Percentiles rank a stretch among this genome's conserved stretches.
phyloP scores from a whole-genome alignment of 257 asterid species.

The Lycium ferocissimum region DNA sequence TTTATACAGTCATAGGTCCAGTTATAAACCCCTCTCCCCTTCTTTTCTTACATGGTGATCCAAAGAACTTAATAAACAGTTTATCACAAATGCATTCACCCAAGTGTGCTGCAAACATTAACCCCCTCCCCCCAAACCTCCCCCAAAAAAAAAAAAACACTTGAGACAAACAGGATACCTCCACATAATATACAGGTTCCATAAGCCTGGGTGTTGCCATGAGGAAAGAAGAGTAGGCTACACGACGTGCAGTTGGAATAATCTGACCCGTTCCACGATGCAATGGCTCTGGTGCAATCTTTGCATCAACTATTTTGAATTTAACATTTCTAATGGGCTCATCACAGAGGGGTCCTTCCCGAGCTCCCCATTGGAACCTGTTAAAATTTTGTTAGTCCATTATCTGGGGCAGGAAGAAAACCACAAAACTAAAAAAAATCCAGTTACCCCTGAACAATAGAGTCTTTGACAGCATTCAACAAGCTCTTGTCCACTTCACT shows the following conservation, averaged over 20 bases:
- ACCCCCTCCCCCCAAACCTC: too few species aligned
- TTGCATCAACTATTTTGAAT: slow-evolving; percentile 94
- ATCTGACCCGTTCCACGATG: slow-evolving; percentile 98
- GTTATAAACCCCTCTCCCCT: not conserved
- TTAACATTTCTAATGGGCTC: slow-evolving; percentile 98
- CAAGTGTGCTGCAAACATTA: not conserved
- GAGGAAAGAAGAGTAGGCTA: slow-evolving; percentile 94
- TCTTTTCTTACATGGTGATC: not conserved
- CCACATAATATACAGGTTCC: slow-evolving; percentile 96
- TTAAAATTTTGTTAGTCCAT: slow-evolving; percentile 36
- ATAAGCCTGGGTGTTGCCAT: slow-evolving; percentile 97
- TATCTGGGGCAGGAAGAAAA: slow-evolving; percentile 19
- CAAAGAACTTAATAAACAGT: not conserved
- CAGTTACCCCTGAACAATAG: slow-evolving; percentile 93
- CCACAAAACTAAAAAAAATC: slow-evolving; percentile 17
- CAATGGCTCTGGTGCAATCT: slow-evolving; percentile 95
- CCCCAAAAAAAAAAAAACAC: not conserved
- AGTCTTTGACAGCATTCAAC: slow-evolving; percentile 87
- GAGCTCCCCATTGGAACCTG: slow-evolving; percentile 99
- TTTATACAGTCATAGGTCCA: not conserved
- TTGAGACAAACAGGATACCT: slow-evolving; percentile 49
- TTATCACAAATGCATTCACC: not conserved
- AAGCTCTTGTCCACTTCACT: slow-evolving; percentile 94
- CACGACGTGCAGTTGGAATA: slow-evolving; percentile 98
- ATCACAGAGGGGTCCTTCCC: slow-evolving; percentile 98